Evolutionary conservation across 169 alveolate genomes (phyloP).

Genomic region (Ichthyophthirius multifiliis): DNA sequence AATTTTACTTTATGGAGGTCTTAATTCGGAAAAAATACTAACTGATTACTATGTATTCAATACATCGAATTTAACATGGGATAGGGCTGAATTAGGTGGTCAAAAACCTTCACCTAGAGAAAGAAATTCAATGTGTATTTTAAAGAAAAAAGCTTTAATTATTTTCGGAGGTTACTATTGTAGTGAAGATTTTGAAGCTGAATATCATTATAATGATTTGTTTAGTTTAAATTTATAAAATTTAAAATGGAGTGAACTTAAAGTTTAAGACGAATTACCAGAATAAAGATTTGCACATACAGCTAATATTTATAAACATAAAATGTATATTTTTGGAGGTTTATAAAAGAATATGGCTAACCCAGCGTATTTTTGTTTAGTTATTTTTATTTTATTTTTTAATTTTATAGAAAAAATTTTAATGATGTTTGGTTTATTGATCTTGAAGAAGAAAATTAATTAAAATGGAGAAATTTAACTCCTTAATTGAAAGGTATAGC

Average conservation of each 20-base stretch:
- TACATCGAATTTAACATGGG: conserved; percentile 36
- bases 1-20: conserved; percentile 44
- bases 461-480: conserved; percentile 18
- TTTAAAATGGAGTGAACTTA: conserved; percentile 40
- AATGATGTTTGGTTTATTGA: conserved; percentile 44
- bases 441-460: conserved; percentile 7
- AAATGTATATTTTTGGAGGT: conserved; percentile 44
- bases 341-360: background rate
- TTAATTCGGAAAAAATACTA: conserved; percentile 20
- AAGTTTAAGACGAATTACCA: conserved; percentile 5
- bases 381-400: background rate
- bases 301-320: conserved; percentile 23
- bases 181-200: conserved; percentile 36
- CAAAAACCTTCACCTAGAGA: conserved; percentile 43
- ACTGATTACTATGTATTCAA: conserved; percentile 43
- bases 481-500: conserved; percentile 17
- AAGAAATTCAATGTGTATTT: conserved; percentile 25
- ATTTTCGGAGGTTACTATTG: conserved; percentile 52
- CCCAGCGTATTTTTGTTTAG: background rate
- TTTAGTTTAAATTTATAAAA: conserved; percentile 39
- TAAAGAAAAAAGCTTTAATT: conserved; percentile 2
- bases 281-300: conserved; percentile 43
- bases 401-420: conserved; percentile 1
- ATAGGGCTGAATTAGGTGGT: conserved; percentile 22
- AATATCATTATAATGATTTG: conserved; percentile 29